Evolutionary conservation across 2,329 filamentous ascomycete genomes (phyloP), one percentile per base, ranked within the genome.

Genomic region (Penicillium concentricum): DNA sequence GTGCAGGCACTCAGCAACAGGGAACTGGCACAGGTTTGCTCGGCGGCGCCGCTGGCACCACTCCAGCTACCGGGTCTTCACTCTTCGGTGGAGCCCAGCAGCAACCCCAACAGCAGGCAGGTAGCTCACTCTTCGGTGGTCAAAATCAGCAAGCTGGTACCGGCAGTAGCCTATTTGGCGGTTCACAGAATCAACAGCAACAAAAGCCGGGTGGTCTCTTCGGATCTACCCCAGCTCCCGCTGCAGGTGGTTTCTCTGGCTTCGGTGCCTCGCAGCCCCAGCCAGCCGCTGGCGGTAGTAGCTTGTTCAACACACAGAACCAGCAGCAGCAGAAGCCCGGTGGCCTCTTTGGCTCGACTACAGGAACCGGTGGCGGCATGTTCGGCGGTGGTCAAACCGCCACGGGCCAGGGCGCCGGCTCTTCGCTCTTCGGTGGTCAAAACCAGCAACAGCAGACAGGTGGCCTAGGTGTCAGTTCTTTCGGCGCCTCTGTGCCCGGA

Each of bases 311-410:
- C 42, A 64, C 63, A 67, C 70, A 81, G 63, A 76, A 73, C 44
- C 82, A 84, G 64, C 79, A 78, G 67, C 79, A 82, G 62, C 77
- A 80, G 54, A 85, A 84, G 64, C 81, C 84, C 4, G 76, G 79
- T 39, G 59, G 63, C n/a, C 65, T 86, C 15, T 86, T 87, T 60
- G 82, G 65, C 16, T 56, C 80, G 16, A 72, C 74, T 7, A 69
- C 72, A 5, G 72, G 58, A 56, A 73, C 76, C 42, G 76, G 77
- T 43, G 71, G 76, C 45, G 74, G 78, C 32, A 69, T 84, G 15
- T 83, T 84, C 50, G 79, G 79, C 28, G 79, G 79, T 22, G 65
- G 66, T 30, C 65, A 66, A 58, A 61, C 30, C 42, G 62, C 64
- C 5, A 55, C 69, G 5, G 48, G 61, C 12, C 69, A 73, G 20